Conservation (phyloP, 176 grass and related monocot genomes). For the Elymus sibiricus region DNA sequence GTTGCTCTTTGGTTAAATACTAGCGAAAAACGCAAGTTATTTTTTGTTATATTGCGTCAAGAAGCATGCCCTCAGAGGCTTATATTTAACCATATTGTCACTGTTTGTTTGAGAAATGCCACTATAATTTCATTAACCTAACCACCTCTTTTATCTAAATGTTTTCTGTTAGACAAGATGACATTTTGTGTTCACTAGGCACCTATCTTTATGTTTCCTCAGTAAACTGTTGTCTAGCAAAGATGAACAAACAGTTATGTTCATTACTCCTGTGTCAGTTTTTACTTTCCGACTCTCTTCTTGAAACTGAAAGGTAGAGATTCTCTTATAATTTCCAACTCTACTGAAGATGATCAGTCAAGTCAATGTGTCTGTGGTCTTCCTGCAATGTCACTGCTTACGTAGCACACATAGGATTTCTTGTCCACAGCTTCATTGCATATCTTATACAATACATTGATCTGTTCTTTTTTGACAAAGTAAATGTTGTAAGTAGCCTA, state of each 20-base stretch:
- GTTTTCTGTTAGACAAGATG: background rate
- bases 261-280: background rate
- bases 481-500: background rate
- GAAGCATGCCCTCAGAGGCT: no score
- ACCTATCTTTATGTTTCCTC: background rate
- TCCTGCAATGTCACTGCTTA: constrained; percentile 29
- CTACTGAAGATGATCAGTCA: background rate
- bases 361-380: background rate
- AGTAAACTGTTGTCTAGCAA: background rate
- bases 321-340: background rate
- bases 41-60: background rate
- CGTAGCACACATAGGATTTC: constrained; percentile 16
- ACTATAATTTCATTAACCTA: background rate
- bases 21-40: background rate
- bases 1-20: background rate
- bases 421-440: constrained; percentile 20
- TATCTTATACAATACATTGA: constrained; percentile 15
- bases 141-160: background rate
- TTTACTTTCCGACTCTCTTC: background rate
- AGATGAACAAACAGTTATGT: background rate
- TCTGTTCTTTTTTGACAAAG: constrained; percentile 11
- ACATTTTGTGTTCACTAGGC: background rate
- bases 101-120: background rate
- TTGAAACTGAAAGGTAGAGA: background rate
- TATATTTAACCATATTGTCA: background rate